Evolutionary conservation across 1,284 basidiomycete species (phyloP), one percentile per base, ranked within the genome.

Genomic region (Quambalaria eucalypti): DNA sequence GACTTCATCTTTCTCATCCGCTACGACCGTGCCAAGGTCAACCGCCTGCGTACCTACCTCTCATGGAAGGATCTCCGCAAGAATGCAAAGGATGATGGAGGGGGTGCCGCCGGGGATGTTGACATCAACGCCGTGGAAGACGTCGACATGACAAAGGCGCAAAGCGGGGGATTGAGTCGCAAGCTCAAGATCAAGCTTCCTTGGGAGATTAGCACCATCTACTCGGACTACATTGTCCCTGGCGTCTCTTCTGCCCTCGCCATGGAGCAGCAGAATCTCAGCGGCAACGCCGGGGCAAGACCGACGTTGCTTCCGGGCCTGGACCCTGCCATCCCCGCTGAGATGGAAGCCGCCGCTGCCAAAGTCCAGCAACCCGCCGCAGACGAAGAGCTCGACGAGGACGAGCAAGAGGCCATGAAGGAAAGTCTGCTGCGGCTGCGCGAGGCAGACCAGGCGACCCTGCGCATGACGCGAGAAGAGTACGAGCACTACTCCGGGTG

Each of bases 21-120:
- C 8, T 88, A 95, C 69, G 93, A 97, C 77, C 81, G 89, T 59
- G 88, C 87, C 21, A 95, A 96, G 77, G 89, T 97, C 57, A 95
- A 96, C 76, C 81, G 93, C 25, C 79, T 97, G 19, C 79, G 90
- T 26, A 95, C 90, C 9, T 97, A 96, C 72, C 82, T 98, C n/a
- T 88, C 87, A 0, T 98, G 93, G 92, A 96, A 95, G 73, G 93
- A 96, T 64, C 92, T 97, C 6, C 83, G 93, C 16, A 95, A 95
- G 72, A 88, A 90, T 64, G 90, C 90, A 6, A 95, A 95, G 71
- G 90, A 95, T 50, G 63, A 57, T 10, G 69, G 69, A 8, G 74
- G 71, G 42, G 86, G 84, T 8, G 85, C 86, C 56, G 87, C 82
- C 2, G 87, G 83, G 10, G 87, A 84, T 16, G 86, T 46, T 14